Evolutionary conservation across 2,329 filamentous ascomycete species (phyloP).

Genomic region (Herpotrichia juniperi): DNA sequence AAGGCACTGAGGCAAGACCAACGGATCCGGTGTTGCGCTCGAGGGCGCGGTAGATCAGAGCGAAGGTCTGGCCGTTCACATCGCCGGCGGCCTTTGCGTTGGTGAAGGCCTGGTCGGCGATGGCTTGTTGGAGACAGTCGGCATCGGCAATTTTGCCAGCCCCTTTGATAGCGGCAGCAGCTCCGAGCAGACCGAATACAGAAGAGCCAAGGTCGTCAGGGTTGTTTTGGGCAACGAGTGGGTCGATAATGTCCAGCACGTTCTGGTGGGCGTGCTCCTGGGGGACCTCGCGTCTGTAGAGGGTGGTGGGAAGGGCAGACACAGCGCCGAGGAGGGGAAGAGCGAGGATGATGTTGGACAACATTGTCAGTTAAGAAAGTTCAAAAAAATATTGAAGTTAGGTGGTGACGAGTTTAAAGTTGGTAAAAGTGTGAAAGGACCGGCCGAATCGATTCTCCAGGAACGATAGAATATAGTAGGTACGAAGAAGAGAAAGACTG

Average conservation of each 20-base stretch:
- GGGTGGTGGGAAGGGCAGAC: conserved; percentile 30
- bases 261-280: conserved; percentile 63
- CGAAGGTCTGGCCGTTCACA: conserved; percentile 60
- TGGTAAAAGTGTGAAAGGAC: conserved; percentile 30
- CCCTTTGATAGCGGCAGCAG: conserved; percentile 56
- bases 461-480: conserved; percentile 38
- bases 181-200: conserved; percentile 61
- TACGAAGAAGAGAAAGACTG: conserved; percentile 16
- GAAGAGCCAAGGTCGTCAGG: conserved; percentile 56
- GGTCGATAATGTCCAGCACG: conserved; percentile 54
- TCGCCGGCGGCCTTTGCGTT: conserved; percentile 62
- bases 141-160: conserved; percentile 57
- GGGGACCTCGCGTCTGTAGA: conserved; percentile 57
- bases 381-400: conserved; percentile 7
- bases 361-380: conserved; percentile 32
- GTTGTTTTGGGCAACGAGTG: conserved; percentile 54
- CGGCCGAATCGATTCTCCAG: conserved; percentile 46
- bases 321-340: conserved; percentile 38
- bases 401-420: conserved; percentile 7
- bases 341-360: conserved; percentile 35
- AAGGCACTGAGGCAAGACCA: conserved; percentile 63
- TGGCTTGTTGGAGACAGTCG: conserved; percentile 64
- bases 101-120: conserved; percentile 65
- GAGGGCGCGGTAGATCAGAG: conserved; percentile 60
- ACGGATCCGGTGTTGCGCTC: conserved; percentile 68